phyloP scores from a whole-genome alignment of 2,329 filamentous ascomycete species.

The Camptophora hylomeconis region DNA sequence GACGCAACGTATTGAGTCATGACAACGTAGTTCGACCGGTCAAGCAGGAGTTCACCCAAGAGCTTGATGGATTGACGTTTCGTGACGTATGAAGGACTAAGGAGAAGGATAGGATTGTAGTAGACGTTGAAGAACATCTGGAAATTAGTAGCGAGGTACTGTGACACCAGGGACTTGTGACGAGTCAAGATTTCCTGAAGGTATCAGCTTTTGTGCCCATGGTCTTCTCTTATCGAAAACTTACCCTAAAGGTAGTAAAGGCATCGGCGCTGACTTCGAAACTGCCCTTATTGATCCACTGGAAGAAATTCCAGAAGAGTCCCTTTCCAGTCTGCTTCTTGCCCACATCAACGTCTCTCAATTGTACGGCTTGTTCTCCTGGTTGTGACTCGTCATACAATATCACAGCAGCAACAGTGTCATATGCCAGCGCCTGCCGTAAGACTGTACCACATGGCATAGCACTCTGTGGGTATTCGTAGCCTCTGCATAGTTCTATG shows the following conservation, averaged over 20 bases:
- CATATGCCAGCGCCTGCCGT: slow-evolving; percentile 79
- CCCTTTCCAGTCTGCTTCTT: slow-evolving; percentile 64
- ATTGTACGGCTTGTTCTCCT: slow-evolving; percentile 60
- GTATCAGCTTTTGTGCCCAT: not conserved
- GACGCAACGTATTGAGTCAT: slow-evolving; percentile 97
- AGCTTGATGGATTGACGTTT: slow-evolving; percentile 97
- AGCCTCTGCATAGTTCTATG: slow-evolving; percentile 76
- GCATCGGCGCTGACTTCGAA: slow-evolving; percentile 97
- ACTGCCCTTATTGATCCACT: slow-evolving; percentile 90
- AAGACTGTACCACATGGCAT: slow-evolving; percentile 83
- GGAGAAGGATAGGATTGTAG: slow-evolving; percentile 64
- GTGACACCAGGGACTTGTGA: slow-evolving; percentile 81
- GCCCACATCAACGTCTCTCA: slow-evolving; percentile 65
- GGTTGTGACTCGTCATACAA: slow-evolving; percentile 78
- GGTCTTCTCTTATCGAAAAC: slow-evolving; percentile 17
- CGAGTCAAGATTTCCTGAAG: slow-evolving; percentile 80
- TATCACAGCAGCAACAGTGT: slow-evolving; percentile 79
- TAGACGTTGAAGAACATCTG: slow-evolving; percentile 72
- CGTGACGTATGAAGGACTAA: slow-evolving; percentile 92
- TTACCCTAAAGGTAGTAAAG: slow-evolving; percentile 89
- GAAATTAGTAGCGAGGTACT: slow-evolving; percentile 81
- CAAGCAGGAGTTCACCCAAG: slow-evolving; percentile 83
- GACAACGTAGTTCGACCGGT: slow-evolving; percentile 91
- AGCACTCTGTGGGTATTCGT: slow-evolving; percentile 80
- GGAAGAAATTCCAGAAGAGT: slow-evolving; percentile 93